Conservation (phyloP, 2,329 filamentous ascomycete species). For the Hymenoscyphus albidus region DNA sequence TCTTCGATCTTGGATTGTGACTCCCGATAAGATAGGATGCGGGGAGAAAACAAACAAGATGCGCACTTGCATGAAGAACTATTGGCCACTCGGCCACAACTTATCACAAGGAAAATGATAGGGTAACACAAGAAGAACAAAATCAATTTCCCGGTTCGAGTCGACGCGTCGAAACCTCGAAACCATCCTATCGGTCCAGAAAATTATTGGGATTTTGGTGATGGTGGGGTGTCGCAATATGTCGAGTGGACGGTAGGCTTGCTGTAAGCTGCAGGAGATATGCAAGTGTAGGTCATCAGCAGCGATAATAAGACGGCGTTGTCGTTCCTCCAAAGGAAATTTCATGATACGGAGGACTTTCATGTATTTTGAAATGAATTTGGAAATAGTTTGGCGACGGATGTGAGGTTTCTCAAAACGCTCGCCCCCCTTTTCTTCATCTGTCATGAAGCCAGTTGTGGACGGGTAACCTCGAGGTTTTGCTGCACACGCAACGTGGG, state of each 20-base stretch:
- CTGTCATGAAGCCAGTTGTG: slow-evolving; percentile 1
- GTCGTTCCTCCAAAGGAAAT: neutral
- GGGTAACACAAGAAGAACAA: neutral
- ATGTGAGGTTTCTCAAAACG: slow-evolving; percentile 2
- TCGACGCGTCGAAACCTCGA: neutral
- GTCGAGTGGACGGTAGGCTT: slow-evolving; percentile 5
- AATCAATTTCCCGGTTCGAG: neutral
- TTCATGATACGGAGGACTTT: neutral
- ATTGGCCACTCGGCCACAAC: neutral
- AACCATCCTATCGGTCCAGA: slow-evolving; percentile 19
- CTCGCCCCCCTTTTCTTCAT: slow-evolving; percentile 2
- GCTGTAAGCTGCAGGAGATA: slow-evolving; percentile 12
- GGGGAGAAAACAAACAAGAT: neutral
- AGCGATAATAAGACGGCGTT: slow-evolving; percentile 6
- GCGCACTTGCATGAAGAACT: neutral
- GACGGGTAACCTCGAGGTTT: slow-evolving; percentile 3
- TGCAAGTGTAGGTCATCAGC: slow-evolving; percentile 5
- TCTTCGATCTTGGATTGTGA: neutral
- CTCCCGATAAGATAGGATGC: neutral
- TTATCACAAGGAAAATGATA: neutral
- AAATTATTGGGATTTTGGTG: slow-evolving; percentile 5
- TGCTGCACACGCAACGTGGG: slow-evolving; percentile 9
- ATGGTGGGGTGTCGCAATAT: slow-evolving; percentile 8
- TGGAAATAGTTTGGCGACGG: slow-evolving; percentile 4
- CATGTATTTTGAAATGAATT: slow-evolving; percentile 1